Conservation (phyloP, 768 basidiomycete genomes). For the Ramaria sp. region DNA sequence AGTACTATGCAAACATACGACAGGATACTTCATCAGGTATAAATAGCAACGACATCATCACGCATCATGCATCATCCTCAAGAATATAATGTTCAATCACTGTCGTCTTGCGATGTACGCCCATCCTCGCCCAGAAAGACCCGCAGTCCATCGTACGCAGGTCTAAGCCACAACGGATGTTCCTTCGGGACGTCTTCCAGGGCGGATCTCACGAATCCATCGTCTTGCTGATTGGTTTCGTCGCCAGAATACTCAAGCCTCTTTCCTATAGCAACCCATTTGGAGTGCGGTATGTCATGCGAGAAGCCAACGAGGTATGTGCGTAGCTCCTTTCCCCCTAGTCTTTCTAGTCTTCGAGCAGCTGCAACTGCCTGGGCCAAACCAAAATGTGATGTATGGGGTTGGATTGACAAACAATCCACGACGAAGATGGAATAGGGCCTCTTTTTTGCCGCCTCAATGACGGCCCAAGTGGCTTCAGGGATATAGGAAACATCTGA, state of each 20-base stretch:
- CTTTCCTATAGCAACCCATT: constrained; percentile 58
- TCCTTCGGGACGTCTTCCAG: constrained; percentile 3
- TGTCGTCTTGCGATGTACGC: constrained; percentile 34
- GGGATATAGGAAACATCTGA: constrained; percentile 80
- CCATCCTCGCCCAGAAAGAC: constrained; percentile 35
- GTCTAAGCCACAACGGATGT: constrained; percentile 47
- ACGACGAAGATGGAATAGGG: constrained; percentile 53
- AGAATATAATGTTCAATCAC: too few relatives aligned
- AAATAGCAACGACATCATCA: too few relatives aligned
- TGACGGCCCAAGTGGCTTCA: constrained; percentile 51
- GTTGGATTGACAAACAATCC: constrained; percentile 58
- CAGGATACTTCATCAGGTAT: too few relatives aligned
- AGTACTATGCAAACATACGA: too few relatives aligned
- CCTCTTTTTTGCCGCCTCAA: constrained; percentile 20
- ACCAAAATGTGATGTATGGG: constrained; percentile 75
- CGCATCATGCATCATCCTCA: too few relatives aligned
- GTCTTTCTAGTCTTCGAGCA: constrained; percentile 37
- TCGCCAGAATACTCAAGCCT: constrained; percentile 33
- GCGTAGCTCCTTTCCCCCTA: constrained; percentile 36
- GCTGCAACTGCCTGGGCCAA: constrained; percentile 48
- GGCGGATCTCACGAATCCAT: constrained; percentile 25
- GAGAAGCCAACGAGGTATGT: constrained; percentile 71
- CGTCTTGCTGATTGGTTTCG: constrained; percentile 36
- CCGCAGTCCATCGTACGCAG: constrained; percentile 66
- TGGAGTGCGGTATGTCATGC: constrained; percentile 71